phyloP scores from a whole-genome alignment of 139 green algal species.

The Spirogloea muscicola region DNA sequence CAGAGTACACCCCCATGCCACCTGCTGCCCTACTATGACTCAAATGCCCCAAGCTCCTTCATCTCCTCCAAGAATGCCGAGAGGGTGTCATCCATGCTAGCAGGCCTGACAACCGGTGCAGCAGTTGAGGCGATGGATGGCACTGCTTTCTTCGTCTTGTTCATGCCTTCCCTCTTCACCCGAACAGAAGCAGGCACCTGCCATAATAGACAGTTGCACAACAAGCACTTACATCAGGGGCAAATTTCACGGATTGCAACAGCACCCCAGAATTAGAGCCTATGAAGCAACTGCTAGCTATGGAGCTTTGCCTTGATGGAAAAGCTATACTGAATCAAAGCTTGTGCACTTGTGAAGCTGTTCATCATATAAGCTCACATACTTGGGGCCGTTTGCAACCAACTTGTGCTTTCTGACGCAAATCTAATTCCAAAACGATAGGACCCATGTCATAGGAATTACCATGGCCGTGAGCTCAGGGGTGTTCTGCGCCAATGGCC shows the following conservation, averaged over 20 bases:
- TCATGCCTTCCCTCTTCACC: slow-evolving; percentile 32
- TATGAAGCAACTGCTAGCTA: neutral
- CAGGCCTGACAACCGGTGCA: slow-evolving; percentile 8
- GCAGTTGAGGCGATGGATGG: neutral
- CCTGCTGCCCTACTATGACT: too few relatives aligned
- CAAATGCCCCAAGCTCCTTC: slow-evolving; percentile 39
- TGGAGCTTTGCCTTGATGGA: too few relatives aligned
- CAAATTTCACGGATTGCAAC: neutral
- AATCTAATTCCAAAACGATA: too few relatives aligned
- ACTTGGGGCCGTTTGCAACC: too few relatives aligned
- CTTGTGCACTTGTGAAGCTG: neutral
- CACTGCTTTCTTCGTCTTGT: slow-evolving; percentile 17
- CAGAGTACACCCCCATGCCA: too few relatives aligned
- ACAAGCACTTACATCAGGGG: too few relatives aligned
- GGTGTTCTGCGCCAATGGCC: slow-evolving; percentile 24
- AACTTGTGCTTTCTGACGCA: too few relatives aligned
- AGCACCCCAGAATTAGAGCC: neutral
- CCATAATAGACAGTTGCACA: neutral
- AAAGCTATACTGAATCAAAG: neutral
- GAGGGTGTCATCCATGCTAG: slow-evolving; percentile 44
- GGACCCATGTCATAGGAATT: neutral
- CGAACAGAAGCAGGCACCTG: slow-evolving; percentile 41
- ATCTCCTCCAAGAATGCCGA: slow-evolving; percentile 41
- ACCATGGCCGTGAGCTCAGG: slow-evolving; percentile 40
- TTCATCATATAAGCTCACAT: neutral